Evolutionary conservation across 495 filamentous ascomycete genomes (phyloP), one percentile per base, ranked within the genome.

Genomic region (Lophiostoma macrostomum): DNA sequence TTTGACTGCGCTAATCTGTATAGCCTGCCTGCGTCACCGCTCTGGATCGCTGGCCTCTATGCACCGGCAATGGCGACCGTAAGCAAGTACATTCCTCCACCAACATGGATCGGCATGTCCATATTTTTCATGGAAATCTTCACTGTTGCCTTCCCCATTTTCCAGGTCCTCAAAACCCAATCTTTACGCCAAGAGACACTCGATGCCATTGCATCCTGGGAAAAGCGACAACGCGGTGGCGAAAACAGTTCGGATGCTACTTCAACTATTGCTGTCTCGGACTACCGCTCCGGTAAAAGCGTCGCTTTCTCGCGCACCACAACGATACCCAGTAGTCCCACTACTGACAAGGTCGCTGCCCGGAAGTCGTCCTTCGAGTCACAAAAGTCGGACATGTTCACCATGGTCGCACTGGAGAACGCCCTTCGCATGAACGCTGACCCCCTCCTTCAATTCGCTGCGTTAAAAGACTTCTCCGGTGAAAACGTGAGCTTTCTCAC

Each of bases 401-500:
- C 77, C 55, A 81, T 83, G 77, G 66, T 71, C 30, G 79, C 80
- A 1, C 74, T 86, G 3, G 81, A 84, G 44, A 71, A 79, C 52
- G 76, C 77, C 41, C 72, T 86, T 0, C 62, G 69, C 25, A 73
- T 71, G 49, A 79, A 81, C 65, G 74, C 79, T 2, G 68, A 70
- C 4, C 74, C 76, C 1, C 73, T 86, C 0, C 77, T 78, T 29
- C 59, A 75, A 28, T 86, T 83, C 67, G 79, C 82, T 4, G 80
- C 82, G 5, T 71, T 75, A 5, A 70, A 75, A 49, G 82, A 85
- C 48, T 83, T 85, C 63, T 83, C 81, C 14, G 82, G 79, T 25
- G 83, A 85, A 64, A 86, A 85, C 67, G 79, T 86, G 40, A 74
- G 79, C 52, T 86, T 86, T 71, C 74, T 85, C 1, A 80, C 73